Base-by-base conservation (phyloP, 73 alveolate genomes). In the Durusdinium trenchii region DNA sequence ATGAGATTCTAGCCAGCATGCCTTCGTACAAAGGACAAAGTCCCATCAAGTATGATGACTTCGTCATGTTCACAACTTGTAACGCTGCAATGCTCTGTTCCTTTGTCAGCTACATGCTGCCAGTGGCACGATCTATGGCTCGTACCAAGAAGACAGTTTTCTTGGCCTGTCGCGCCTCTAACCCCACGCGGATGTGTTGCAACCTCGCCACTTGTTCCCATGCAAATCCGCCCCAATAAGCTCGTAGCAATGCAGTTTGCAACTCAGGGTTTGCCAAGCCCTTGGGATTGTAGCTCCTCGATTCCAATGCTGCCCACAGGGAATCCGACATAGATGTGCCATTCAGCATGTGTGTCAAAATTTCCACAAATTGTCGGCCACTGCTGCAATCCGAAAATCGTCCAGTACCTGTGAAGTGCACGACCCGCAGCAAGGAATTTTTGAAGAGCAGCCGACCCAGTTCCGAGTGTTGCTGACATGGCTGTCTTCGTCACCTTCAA, bases 381-480 rank as follows among this genome's bases (percentile, higher is more conserved):
- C 82, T 57, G 16, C 18, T 43, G 67, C 62, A 86, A 28, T 42
- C 3, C 43, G 61, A 86, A 26, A 86, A 86, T 5, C 95, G 95
- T 61, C 95, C 95, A 30, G 95, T n/a, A 3, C 94, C 94, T 4
- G 94, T 84, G 60, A 84, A 84, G 43, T 84, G 94, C 61, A 57
- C 95, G 7, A 86, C 82, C 3, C 9, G 54, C 35, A 3, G 54
- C 18, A 26, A 10, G 20, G 94, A 84, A 18, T n/a, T 52, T 78
- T 84, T 84, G 79, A 84, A 84, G 23, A 52, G 54, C 7, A 84
- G 52, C 30, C 94, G 94, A 16, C 94, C 94, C 40, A 84, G 79
- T n/a, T 84, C 94, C 6, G 93, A 47, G 73, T n/a, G n/a, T n/a
- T n/a, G n/a, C n/a, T n/a, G n/a, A n/a, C n/a, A n/a, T n/a, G n/a